phyloP scores from a whole-genome alignment of 208 protist genomes.

The Wallacemonas collosoma region DNA sequence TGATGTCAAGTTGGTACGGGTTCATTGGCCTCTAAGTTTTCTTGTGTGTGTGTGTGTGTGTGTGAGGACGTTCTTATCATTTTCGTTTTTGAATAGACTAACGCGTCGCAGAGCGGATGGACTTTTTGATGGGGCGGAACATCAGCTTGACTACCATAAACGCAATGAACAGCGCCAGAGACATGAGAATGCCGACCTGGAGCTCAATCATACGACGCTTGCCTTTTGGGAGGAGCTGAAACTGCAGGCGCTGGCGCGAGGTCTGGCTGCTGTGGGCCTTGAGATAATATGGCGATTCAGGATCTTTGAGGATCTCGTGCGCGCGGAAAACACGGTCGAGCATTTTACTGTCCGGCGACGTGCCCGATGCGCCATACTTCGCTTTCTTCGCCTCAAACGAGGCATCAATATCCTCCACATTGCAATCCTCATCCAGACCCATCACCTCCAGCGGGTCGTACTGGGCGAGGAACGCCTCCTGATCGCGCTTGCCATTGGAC shows the following conservation, averaged over 20 bases:
- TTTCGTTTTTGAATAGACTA: slow-evolving; percentile 8
- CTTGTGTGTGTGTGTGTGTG: slow-evolving; percentile 2
- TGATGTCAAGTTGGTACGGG: too few relatives aligned
- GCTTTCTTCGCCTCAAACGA: slow-evolving; percentile 59
- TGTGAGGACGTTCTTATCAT: too few relatives aligned
- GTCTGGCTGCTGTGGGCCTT: slow-evolving; percentile 72
- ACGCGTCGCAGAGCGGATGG: slow-evolving; percentile 68
- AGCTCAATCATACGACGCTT: slow-evolving; percentile 66
- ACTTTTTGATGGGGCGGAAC: slow-evolving; percentile 69
- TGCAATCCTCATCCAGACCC: slow-evolving; percentile 61
- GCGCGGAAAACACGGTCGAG: slow-evolving; percentile 76
- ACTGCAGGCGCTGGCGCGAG: slow-evolving; percentile 79
- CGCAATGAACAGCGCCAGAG: slow-evolving; percentile 36
- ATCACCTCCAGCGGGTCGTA: slow-evolving; percentile 83
- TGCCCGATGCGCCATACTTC: slow-evolving; percentile 69
- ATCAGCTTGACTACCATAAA: slow-evolving; percentile 57
- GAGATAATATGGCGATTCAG: slow-evolving; percentile 80
- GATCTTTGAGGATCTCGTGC: slow-evolving; percentile 83
- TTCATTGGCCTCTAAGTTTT: background rate
- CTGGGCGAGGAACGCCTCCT: slow-evolving; percentile 86
- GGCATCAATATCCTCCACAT: slow-evolving; percentile 74
- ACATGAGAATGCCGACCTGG: slow-evolving; percentile 65
- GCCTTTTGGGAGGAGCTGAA: slow-evolving; percentile 78
- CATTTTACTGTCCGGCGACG: slow-evolving; percentile 69
- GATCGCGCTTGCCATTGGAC: slow-evolving; percentile 74